Evolutionary conservation across 176 grass and related monocot species (phyloP).

Genomic region (Microstegium vimineum): DNA sequence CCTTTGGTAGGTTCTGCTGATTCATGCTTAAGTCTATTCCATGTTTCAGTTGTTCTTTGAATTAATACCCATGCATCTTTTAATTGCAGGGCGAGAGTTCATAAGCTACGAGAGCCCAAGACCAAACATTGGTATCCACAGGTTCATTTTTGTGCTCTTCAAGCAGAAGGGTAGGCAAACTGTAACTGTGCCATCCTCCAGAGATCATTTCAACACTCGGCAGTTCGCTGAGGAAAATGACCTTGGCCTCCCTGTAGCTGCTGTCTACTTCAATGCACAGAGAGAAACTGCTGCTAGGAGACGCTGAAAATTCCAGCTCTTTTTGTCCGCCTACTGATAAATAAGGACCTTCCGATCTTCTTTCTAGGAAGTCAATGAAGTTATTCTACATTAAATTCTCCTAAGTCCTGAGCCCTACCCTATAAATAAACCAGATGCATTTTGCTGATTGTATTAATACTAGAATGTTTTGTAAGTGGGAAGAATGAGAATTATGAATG

Average conservation of each 20-base stretch:
- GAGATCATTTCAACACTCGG: conserved; percentile 73
- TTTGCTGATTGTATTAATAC: conserved; percentile 29
- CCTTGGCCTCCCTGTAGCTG: conserved; percentile 76
- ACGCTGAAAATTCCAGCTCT: conserved; percentile 34
- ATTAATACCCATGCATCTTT: conserved; percentile 1
- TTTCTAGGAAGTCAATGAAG: background rate
- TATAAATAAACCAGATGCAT: conserved; percentile 46
- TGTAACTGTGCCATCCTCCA: conserved; percentile 40
- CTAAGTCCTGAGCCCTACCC: background rate
- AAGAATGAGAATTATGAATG: conserved; percentile 14
- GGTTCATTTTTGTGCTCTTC: conserved; percentile 95
- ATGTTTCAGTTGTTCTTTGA: conserved; percentile 19
- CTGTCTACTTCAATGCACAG: conserved; percentile 90
- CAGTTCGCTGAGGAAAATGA: conserved; percentile 75
- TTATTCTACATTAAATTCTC: background rate
- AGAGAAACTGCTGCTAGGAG: conserved; percentile 83
- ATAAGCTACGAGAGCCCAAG: conserved; percentile 78
- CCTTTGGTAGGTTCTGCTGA: conserved; percentile 60
- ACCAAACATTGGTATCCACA: conserved; percentile 89
- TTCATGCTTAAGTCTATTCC: background rate
- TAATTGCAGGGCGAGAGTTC: conserved; percentile 52
- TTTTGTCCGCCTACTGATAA: background rate
- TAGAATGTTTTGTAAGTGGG: conserved; percentile 10
- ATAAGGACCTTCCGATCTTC: conserved; percentile 24
- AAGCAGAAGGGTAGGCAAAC: conserved; percentile 63